phyloP scores from a whole-genome alignment of 2,329 filamentous ascomycete genomes.

The Calonectria pteridis region DNA sequence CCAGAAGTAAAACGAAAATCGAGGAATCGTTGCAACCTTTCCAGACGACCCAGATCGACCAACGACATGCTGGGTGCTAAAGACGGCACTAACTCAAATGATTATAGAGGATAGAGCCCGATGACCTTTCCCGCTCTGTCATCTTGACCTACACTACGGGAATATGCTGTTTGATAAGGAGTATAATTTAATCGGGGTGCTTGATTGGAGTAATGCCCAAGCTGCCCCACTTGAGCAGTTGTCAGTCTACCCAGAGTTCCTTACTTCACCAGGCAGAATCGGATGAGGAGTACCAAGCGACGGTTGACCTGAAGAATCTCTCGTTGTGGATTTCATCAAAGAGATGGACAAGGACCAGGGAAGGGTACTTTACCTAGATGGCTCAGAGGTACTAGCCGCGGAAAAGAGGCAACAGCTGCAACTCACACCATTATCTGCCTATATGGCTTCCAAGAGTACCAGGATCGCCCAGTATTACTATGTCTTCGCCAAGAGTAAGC shows the following conservation, averaged over 20 bases:
- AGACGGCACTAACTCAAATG: slow-evolving; percentile 44
- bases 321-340: slow-evolving; percentile 27
- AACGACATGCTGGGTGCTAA: slow-evolving; percentile 50
- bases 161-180: slow-evolving; percentile 58
- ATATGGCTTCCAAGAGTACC: slow-evolving; percentile 37
- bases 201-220: slow-evolving; percentile 53
- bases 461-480: slow-evolving; percentile 38
- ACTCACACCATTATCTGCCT: slow-evolving; percentile 34
- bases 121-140: slow-evolving; percentile 53
- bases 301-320: slow-evolving; percentile 32
- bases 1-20: slow-evolving; percentile 41
- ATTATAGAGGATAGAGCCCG: slow-evolving; percentile 45
- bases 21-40: slow-evolving; percentile 34
- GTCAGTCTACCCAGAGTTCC: slow-evolving; percentile 50
- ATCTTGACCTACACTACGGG: slow-evolving; percentile 50
- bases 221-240: slow-evolving; percentile 51
- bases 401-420: slow-evolving; percentile 20
- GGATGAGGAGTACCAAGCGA: slow-evolving; percentile 40
- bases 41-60: slow-evolving; percentile 43
- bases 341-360: slow-evolving; percentile 28
- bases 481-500: slow-evolving; percentile 33
- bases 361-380: slow-evolving; percentile 26
- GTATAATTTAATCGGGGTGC: slow-evolving; percentile 52
- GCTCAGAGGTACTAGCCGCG: not conserved
- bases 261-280: slow-evolving; percentile 44